Evolutionary conservation across 2,329 filamentous ascomycete species (phyloP), one percentile per base, ranked within the genome.

Genomic region (Fusarium longipes): DNA sequence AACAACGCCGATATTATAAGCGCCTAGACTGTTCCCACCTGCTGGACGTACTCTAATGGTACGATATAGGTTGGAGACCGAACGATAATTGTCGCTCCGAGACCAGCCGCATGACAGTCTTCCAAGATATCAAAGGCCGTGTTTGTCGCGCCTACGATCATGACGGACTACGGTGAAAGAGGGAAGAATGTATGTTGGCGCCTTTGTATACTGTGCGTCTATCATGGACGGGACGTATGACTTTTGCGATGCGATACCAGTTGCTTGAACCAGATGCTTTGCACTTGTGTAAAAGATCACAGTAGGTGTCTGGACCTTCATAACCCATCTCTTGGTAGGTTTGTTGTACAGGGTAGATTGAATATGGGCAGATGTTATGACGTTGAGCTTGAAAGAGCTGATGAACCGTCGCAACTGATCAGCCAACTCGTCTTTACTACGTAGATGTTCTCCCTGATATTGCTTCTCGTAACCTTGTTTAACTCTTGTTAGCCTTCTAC

Each of bases 41-140:
- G n/a, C 10, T 57, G 56, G 18, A 70, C 24, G 17, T 70, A 63
- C 0, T 54, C 57, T 0, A 70, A 22, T 1, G 67, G 63, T 1
- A 70, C 35, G 4, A 70, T 33, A n/a, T 70, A 70, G 7, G 67
- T 70, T 6, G 67, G 64, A 1, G 68, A 70, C 3, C 67, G 48
- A 6, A 51, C 51, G 8, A 49, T 32, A 51, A 70, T 70, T 1
- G 42, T 60, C 2, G 39, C 2, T 12, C 54, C 1, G 0, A 68
- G 48, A 1, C 60, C 57, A 0, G 57, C 60, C 2, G 15, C 6
- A 2, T 70, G 12, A 11, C 60, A 70, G 11, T 70, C 64, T 3
- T 36, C 48, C 4, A 70, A n/a, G 3, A 70, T 27, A 6, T 70
- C 64, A 8, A 70, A 70, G 2, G 50, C 67, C 0, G 68, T 68